Evolutionary conservation across 768 basidiomycete species (phyloP), one percentile per base, ranked within the genome.

Genomic region (Tulasnella sp.): DNA sequence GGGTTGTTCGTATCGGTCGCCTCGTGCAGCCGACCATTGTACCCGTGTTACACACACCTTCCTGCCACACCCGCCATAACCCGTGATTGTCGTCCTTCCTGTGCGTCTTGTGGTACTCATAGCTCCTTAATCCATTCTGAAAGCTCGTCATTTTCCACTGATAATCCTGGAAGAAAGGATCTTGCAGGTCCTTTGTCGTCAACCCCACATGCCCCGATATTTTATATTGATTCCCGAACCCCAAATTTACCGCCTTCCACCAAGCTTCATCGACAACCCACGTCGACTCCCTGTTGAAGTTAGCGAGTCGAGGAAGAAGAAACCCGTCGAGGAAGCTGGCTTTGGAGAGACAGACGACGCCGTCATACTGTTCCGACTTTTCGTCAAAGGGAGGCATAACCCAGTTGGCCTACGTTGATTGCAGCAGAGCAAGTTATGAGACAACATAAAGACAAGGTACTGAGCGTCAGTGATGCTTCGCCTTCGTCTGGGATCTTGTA

Each of bases 291-390:
- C 20, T 23, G 26, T 70, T 70, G 18, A 77, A 40, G 5, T 39
- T 70, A 0, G 75, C 75, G 37, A 77, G 37, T 67, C 40, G 15
- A 51, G 75, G 67, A 9, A 77, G 57, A 67, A 67, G 75, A 10
- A 67, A 67, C 20, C 55, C 57, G 32, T 70, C 39, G 39, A 77
- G 75, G 32, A 40, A 71, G 48, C 15, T 39, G n/a, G 29, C 39
- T 32, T 61, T 77, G 57, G 61, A 70, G 40, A 70, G 70, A 32
- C 70, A 70, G 23, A 70, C 40, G 20, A 26, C 26, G 29, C 29
- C 70, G 40, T 70, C 70, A 13, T 70, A 70, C 35, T 5, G 20
- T 70, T 70, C 70, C 9, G 35, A 18, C 11, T 16, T 70, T 9
- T 70, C 20, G 70, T 70, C 70, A 1, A 42, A 35, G 40, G 70